phyloP scores from a whole-genome alignment of 2,329 filamentous ascomycete species.

The Arthrinium puccinioides region DNA sequence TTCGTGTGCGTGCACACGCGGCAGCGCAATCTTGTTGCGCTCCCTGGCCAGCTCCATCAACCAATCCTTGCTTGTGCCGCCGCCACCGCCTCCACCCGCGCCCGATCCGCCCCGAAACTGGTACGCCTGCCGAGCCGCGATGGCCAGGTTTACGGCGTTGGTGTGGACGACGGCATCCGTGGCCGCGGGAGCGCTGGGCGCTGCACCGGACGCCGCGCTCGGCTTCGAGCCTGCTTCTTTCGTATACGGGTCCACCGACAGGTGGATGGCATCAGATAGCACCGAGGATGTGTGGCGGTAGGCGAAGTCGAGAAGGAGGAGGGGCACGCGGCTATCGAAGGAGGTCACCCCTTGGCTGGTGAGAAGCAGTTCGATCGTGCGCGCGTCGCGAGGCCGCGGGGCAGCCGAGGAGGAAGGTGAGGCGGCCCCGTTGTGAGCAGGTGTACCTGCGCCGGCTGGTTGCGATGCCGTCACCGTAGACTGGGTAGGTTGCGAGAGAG shows the following conservation, averaged over 20 bases:
- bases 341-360: constrained; percentile 70
- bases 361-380: constrained; percentile 73
- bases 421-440: constrained; percentile 15
- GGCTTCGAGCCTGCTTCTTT: constrained; percentile 47
- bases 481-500: constrained; percentile 16
- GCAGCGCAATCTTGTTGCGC: constrained; percentile 60
- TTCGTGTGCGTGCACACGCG: constrained; percentile 54
- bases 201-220: constrained; percentile 40
- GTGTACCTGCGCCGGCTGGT: constrained; percentile 9
- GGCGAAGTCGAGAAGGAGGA: constrained; percentile 78
- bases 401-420: constrained; percentile 29
- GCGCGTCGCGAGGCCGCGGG: constrained; percentile 66
- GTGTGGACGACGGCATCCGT: constrained; percentile 52
- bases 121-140: constrained; percentile 59
- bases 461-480: constrained; percentile 15
- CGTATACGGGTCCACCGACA: constrained; percentile 61
- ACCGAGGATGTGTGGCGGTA: constrained; percentile 73
- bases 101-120: constrained; percentile 55
- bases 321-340: constrained; percentile 75
- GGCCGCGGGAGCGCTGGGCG: constrained; percentile 36
- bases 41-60: constrained; percentile 67
- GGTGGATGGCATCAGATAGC: constrained; percentile 63
- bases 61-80: constrained; percentile 64
- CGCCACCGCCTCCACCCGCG: constrained; percentile 31
- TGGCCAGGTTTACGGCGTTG: constrained; percentile 65